These are phyloP conservation scores for Myxozyma neglecta DNA, from an alignment of 805 yeast species.

Conservation along the genomic window DNA sequence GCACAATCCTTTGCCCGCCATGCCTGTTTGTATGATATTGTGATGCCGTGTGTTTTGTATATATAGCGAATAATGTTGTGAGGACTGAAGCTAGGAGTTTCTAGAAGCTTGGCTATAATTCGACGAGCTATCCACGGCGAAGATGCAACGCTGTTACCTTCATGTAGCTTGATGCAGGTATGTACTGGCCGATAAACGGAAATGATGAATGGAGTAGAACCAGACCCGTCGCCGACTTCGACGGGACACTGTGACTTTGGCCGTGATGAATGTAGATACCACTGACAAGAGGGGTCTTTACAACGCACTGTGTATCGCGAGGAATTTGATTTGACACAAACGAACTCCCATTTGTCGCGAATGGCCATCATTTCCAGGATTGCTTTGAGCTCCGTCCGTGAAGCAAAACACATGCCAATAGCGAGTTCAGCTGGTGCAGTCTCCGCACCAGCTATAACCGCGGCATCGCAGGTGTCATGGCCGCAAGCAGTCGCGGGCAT, in stretches of 20 bases:
- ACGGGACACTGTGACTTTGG: constrained; percentile 13
- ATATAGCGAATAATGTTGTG: constrained; percentile 19
- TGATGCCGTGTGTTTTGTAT: constrained; percentile 10
- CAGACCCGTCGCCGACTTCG: background rate
- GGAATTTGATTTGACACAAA: constrained; percentile 20
- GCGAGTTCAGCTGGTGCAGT: constrained; percentile 1
- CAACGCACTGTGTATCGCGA: constrained; percentile 19
- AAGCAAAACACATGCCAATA: constrained; percentile 12
- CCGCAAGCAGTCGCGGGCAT: background rate
- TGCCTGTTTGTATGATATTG: constrained; percentile 26
- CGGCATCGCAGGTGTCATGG: background rate
- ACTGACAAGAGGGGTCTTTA: constrained; percentile 17
- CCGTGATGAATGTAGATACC: constrained; percentile 22
- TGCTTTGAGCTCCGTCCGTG: constrained; percentile 19
- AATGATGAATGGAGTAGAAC: constrained; percentile 15
- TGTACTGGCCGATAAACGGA: constrained; percentile 17
- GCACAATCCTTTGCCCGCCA: constrained; percentile 30
- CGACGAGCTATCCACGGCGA: constrained; percentile 26
- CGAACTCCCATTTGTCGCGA: constrained; percentile 21
- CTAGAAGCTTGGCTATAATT: constrained; percentile 3
- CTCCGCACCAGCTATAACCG: background rate
- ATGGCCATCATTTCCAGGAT: constrained; percentile 17
- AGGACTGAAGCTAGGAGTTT: constrained; percentile 5
- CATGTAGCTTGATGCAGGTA: constrained; percentile 15
- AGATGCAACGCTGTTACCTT: constrained; percentile 22